These are phyloP conservation scores for Verticillium albo-atrum DNA, from an alignment of 2,329 filamentous ascomycete species.

Conservation along the genomic window DNA sequence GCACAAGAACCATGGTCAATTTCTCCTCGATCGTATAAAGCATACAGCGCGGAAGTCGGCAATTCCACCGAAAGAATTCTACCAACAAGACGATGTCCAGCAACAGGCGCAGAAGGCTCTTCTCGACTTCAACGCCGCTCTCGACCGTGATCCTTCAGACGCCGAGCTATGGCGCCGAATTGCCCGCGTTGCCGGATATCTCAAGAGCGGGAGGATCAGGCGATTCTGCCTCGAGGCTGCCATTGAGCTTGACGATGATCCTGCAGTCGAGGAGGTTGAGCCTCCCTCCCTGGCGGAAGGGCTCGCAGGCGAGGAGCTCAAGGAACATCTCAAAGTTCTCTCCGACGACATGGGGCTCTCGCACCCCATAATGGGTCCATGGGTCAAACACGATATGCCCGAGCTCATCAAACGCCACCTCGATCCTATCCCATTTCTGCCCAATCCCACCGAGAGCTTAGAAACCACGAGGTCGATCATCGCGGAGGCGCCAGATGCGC, in stretches of 20 bases:
- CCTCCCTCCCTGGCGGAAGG: conserved; percentile 60
- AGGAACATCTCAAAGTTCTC: conserved; percentile 47
- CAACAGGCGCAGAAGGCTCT: conserved; percentile 41
- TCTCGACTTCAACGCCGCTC: conserved; percentile 51
- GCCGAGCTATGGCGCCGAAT: conserved; percentile 61
- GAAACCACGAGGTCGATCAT: conserved; percentile 12
- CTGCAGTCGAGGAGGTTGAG: conserved; percentile 55
- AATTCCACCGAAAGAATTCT: conserved; percentile 21
- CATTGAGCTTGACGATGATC: conserved; percentile 64
- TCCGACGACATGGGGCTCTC: conserved; percentile 52
- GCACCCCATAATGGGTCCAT: conserved; percentile 58
- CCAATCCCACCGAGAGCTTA: conserved; percentile 41
- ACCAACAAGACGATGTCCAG: conserved; percentile 31
- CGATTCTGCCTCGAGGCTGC: conserved; percentile 63
- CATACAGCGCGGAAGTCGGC: conserved; percentile 35
- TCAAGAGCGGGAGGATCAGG: conserved; percentile 52
- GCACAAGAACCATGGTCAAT: conserved; percentile 94
- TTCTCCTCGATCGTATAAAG: conserved; percentile 71
- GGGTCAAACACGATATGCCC: conserved; percentile 47
- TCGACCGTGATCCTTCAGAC: conserved; percentile 63
- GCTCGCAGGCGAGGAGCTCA: conserved; percentile 59
- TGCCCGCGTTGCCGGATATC: conserved; percentile 52
- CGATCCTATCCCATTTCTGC: conserved; percentile 60
- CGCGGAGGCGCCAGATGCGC: conserved; percentile 9
- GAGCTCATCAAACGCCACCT: conserved; percentile 46